Conservation (phyloP, 305 asterid genomes). For the Solanum chacoense region DNA sequence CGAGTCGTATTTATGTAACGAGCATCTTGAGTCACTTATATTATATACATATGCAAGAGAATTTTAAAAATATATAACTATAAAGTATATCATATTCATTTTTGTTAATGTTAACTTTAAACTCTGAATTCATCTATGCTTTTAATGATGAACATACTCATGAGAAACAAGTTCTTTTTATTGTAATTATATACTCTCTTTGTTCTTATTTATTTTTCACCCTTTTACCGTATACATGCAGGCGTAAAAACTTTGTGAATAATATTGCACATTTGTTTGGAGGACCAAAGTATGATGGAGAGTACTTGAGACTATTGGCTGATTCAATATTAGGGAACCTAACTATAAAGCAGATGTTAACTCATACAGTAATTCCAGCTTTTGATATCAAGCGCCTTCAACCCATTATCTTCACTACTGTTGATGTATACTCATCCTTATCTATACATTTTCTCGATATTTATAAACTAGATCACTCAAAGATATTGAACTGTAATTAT, state of each 20-base stretch:
- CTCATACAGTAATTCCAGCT: conserved; percentile 21
- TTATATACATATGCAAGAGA: no score
- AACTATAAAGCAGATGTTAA: conserved; percentile 10
- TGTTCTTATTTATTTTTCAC: background rate
- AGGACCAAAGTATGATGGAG: conserved; percentile 22
- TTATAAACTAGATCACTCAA: background rate
- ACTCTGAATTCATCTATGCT: background rate
- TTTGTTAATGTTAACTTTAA: background rate
- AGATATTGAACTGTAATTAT: background rate
- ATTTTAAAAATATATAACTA: background rate
- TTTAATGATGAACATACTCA: background rate
- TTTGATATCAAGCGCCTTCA: conserved; percentile 22
- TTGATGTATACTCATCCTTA: background rate
- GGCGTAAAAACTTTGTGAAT: background rate
- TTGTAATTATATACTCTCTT: background rate
- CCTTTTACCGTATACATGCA: background rate
- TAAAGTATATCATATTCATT: background rate
- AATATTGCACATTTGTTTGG: background rate
- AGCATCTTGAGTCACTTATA: background rate
- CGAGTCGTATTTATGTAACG: background rate
- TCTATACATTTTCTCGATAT: background rate
- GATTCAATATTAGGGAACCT: conserved; percentile 4
- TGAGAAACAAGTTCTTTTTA: background rate
- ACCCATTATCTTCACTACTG: conserved; percentile 16
- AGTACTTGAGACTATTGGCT: conserved; percentile 1